Evolutionary conservation across 108 stramenopile species (phyloP), one percentile per base, ranked within the genome.

Genomic region (Nannochloropsis salina): DNA sequence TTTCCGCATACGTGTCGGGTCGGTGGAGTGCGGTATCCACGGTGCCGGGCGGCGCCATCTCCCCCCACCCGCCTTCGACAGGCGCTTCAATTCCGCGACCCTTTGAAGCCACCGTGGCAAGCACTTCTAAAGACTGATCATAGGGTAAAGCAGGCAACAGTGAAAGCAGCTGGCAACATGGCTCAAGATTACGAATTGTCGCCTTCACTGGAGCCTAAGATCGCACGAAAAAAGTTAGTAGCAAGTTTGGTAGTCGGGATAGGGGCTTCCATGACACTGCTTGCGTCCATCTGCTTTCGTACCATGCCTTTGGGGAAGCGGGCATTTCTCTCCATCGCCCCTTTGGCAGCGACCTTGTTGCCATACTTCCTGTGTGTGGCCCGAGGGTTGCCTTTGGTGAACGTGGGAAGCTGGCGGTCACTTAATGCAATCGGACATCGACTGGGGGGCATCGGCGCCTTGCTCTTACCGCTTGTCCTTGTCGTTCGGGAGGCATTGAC

Each of bases 361-460:
- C 61, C 61, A n/a, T 74, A 74, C n/a, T 74, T 74, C 61, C n/a
- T 74, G 61, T 74, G 61, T 74, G 15, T 74, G 61, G 61, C 61
- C 20, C 61, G 61, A n/a, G 61, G 61, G 5, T n/a, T 74, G 2
- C 61, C 61, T 2, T 74, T 74, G 61, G 61, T n/a, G 61, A 74
- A n/a, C 61, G 61, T 74, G 61, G 61, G 61, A n/a, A 74, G 61
- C 20, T 74, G 61, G 61, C 61, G n/a, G 4, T n/a, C 15, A 15
- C 20, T 74, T 15, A 74, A n/a, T 74, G 61, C 61, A 74, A 6
- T 74, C 61, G 61, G 61, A 15, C 61, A 74, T 74, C 3, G 61
- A n/a, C 61, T 74, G 20, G 61, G 61, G 15, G 61, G 61, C 20
- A n/a, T 74, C 61, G 61, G 61, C 20, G 61, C 61, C 3, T 74